Evolutionary conservation across 1,284 basidiomycete genomes (phyloP).

Genomic region (Cryptococcus neoformans): DNA sequence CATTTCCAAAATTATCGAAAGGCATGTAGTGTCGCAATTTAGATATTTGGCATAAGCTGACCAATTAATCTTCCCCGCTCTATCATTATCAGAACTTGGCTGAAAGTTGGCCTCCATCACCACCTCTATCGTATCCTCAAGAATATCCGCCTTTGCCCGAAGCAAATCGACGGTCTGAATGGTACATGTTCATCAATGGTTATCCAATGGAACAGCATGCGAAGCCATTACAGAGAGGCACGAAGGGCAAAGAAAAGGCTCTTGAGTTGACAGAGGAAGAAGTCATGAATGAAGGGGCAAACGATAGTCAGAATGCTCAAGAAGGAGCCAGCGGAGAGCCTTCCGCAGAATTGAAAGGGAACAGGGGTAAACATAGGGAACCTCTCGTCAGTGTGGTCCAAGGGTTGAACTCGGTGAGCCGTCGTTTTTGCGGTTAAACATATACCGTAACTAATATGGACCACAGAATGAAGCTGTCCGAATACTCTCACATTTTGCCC

Average conservation of each 20-base stretch:
- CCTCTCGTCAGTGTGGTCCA: constrained; percentile 33
- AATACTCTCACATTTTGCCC: constrained; percentile 26
- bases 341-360: constrained; percentile 9
- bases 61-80: neutral
- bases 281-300: constrained; percentile 18
- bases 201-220: neutral
- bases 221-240: neutral
- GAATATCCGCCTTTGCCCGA: constrained; percentile 19
- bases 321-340: neutral
- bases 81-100: constrained; percentile 4
- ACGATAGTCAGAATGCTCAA: constrained; percentile 2
- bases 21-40: constrained; percentile 7
- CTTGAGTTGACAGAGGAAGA: constrained; percentile 15
- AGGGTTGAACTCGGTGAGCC: constrained; percentile 20
- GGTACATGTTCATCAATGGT: constrained; percentile 21
- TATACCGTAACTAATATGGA: neutral
- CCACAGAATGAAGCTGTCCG: constrained; percentile 20
- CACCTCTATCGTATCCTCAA: constrained; percentile 9
- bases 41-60: neutral
- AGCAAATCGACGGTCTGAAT: constrained; percentile 13
- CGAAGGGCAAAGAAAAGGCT: constrained; percentile 9
- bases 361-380: constrained; percentile 18
- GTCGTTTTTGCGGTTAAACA: neutral
- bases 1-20: constrained; percentile 33
- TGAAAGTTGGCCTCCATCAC: constrained; percentile 11